Conservation (phyloP, 805 yeast genomes). For the Brettanomyces sp. region DNA sequence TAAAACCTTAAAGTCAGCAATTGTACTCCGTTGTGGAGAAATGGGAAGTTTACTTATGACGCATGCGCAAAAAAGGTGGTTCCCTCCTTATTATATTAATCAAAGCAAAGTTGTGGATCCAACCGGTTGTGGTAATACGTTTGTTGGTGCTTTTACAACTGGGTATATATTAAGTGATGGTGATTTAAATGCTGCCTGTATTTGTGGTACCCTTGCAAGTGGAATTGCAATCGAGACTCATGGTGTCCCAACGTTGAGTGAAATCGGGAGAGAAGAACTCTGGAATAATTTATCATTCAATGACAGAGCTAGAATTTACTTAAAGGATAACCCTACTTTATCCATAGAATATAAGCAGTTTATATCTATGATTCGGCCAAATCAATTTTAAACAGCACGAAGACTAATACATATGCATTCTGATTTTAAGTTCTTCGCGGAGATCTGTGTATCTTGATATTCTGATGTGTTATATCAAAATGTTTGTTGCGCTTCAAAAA, state of each 20-base stretch:
- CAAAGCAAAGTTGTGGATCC: slow-evolving; percentile 66
- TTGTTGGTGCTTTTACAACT: slow-evolving; percentile 74
- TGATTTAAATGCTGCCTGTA: slow-evolving; percentile 44
- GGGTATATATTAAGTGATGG: slow-evolving; percentile 42
- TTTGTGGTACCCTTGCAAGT: slow-evolving; percentile 70
- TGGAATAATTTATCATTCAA: slow-evolving; percentile 55
- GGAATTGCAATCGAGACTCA: slow-evolving; percentile 74
- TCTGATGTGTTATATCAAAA: too few relatives aligned
- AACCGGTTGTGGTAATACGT: slow-evolving; percentile 96
- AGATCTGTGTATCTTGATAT: too few relatives aligned
- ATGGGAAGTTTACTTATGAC: slow-evolving; percentile 52
- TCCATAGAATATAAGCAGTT: neutral
- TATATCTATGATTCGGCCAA: neutral
- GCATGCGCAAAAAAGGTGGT: slow-evolving; percentile 29
- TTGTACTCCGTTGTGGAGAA: slow-evolving; percentile 70
- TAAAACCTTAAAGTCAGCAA: slow-evolving; percentile 27
- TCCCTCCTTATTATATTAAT: slow-evolving; percentile 63
- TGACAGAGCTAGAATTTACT: slow-evolving; percentile 23
- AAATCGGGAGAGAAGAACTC: slow-evolving; percentile 9
- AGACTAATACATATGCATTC: too few relatives aligned
- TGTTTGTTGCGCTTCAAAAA: too few relatives aligned
- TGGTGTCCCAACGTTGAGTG: slow-evolving; percentile 50
- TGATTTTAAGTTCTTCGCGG: too few relatives aligned
- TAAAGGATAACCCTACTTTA: neutral
- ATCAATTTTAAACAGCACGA: too few relatives aligned